These are phyloP conservation scores for Rhododendron vialii DNA, from an alignment of 148 eudicot genomes.

Conservation along the genomic window DNA sequence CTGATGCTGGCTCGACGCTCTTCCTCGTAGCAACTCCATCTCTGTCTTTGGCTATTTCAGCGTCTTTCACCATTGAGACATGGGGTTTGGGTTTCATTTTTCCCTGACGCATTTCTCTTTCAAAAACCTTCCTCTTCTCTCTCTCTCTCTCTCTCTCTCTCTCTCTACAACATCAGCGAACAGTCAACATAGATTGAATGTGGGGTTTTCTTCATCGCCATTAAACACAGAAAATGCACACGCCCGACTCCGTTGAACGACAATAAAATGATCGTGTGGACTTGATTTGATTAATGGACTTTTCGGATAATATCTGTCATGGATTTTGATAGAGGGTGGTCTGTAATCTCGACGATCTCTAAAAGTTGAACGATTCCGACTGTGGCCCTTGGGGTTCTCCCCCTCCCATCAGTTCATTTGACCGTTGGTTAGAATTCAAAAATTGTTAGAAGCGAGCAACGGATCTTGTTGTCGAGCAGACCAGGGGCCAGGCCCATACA, in stretches of 20 bases:
- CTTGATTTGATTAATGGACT: not conserved
- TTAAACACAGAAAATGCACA: not conserved
- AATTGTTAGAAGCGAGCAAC: not conserved
- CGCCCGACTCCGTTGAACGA: not conserved
- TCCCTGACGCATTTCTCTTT: slow-evolving; percentile 15
- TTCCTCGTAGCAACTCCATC: slow-evolving; percentile 10
- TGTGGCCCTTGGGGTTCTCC: no score
- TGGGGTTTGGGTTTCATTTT: slow-evolving; percentile 20
- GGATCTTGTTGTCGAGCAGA: not conserved
- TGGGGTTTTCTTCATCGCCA: not conserved
- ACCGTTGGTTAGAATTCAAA: slow-evolving; percentile 7
- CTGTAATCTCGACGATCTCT: no score
- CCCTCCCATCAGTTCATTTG: not conserved
- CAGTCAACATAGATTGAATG: not conserved
- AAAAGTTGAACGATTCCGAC: no score
- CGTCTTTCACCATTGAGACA: slow-evolving; percentile 5
- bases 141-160: not conserved
- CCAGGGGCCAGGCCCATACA: not conserved
- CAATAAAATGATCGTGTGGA: not conserved
- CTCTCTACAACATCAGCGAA: not conserved
- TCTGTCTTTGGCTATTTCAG: slow-evolving; percentile 31
- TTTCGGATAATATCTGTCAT: not conserved
- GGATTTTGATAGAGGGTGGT: not conserved
- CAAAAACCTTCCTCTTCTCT: not conserved
- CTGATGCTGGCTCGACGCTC: slow-evolving; percentile 14